Percentiles rank a stretch among this genome's conserved stretches.
phyloP scores from a whole-genome alignment of 2,329 filamentous ascomycete species.

The Cryphonectria nitschkei region DNA sequence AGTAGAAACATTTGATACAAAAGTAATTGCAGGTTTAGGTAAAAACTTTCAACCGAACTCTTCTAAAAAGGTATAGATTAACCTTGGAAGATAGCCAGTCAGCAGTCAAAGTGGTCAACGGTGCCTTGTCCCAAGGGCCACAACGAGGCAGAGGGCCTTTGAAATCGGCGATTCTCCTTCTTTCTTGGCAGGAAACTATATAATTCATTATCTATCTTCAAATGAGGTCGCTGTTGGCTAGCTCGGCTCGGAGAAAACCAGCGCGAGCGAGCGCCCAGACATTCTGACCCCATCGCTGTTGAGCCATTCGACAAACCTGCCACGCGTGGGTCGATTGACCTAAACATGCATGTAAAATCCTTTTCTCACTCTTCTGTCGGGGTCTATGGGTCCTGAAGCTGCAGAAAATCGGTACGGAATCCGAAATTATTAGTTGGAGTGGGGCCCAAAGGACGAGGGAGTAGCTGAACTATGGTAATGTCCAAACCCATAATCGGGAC shows the following conservation, averaged over 20 bases:
- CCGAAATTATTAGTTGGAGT: neutral
- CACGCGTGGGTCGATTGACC: neutral
- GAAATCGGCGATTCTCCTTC: neutral
- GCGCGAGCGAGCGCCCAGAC: neutral
- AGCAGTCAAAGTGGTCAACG: too few species aligned
- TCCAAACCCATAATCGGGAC: neutral
- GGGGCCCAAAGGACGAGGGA: neutral
- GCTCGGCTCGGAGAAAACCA: constrained; percentile 7
- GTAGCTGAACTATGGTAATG: neutral
- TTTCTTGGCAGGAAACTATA: neutral
- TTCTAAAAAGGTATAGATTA: neutral
- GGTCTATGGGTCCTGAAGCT: neutral
- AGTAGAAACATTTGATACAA: neutral
- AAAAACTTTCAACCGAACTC: neutral
- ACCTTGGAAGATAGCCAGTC: neutral
- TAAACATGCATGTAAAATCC: neutral
- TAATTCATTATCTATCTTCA: neutral
- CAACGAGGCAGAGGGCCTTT: neutral
- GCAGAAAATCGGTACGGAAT: neutral
- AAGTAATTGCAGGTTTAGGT: neutral
- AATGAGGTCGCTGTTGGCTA: too few species aligned
- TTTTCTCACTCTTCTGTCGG: neutral
- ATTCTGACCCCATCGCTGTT: neutral
- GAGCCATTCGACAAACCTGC: neutral
- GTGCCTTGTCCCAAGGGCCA: neutral